Evolutionary conservation across 345 rosid species (phyloP).

Genomic region (Boechera stricta): DNA sequence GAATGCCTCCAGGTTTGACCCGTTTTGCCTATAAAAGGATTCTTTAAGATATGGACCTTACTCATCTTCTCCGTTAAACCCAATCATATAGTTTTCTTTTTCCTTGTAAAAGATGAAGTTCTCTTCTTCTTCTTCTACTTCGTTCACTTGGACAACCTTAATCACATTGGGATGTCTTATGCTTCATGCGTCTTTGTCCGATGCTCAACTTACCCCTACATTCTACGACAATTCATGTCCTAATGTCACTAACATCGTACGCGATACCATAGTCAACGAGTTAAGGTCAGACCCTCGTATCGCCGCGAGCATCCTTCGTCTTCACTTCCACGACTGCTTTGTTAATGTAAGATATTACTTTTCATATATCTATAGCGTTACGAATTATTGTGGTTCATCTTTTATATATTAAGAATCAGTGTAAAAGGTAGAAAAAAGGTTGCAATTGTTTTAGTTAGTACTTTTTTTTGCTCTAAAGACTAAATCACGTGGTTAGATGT

Average conservation of each 20-base stretch:
- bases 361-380: not conserved
- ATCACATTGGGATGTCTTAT: conserved; percentile 41
- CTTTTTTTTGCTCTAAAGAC: not conserved
- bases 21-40: conserved; percentile 34
- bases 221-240: conserved; percentile 65
- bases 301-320: conserved; percentile 64
- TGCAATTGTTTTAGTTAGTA: not conserved
- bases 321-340: conserved; percentile 72
- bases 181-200: conserved; percentile 25
- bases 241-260: conserved; percentile 52
- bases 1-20: conserved; percentile 38
- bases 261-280: conserved; percentile 53
- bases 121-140: conserved; percentile 1
- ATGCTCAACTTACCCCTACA: conserved; percentile 51
- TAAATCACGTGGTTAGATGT: conserved; percentile 4
- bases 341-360: conserved; percentile 50
- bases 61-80: conserved; percentile 25
- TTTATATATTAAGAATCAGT: not conserved
- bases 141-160: conserved; percentile 35
- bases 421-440: not conserved
- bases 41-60: conserved; percentile 11
- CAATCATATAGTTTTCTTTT: not conserved
- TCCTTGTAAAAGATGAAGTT: conserved; percentile 24
- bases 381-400: not conserved
- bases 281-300: conserved; percentile 54